A percentile compares a stretch with the other conserved stretches of the same genome.
phyloP scores from a whole-genome alignment of 306 rosid genomes.

The Abrus precatorius region DNA sequence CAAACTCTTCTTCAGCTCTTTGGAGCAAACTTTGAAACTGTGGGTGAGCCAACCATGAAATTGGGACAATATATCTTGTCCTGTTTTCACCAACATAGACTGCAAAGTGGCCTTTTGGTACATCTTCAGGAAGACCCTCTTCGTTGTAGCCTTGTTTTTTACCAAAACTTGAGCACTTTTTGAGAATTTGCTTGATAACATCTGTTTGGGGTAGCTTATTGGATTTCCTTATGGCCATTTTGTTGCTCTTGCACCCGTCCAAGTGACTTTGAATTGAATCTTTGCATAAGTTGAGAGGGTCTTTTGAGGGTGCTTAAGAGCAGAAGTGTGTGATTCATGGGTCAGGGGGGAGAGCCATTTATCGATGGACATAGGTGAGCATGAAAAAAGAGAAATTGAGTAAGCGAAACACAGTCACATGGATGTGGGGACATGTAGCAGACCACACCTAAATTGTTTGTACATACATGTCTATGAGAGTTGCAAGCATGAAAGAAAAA shows the following conservation, averaged over 20 bases:
- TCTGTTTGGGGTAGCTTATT: constrained; percentile 69
- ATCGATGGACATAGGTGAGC: constrained; percentile 45
- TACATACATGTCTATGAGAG: constrained; percentile 33
- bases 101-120: constrained; percentile 87
- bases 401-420: constrained; percentile 65
- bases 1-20: constrained; percentile 88
- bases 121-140: constrained; percentile 71
- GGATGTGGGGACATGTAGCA: constrained; percentile 72
- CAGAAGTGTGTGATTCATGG: constrained; percentile 42
- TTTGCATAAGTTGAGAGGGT: constrained; percentile 21
- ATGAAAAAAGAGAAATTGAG: constrained; percentile 23
- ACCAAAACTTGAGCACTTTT: constrained; percentile 76
- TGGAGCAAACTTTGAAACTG: constrained; percentile 77
- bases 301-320: background rate
- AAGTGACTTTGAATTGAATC: background rate
- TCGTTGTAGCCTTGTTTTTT: constrained; percentile 64
- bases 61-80: constrained; percentile 78
- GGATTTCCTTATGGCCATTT: constrained; percentile 65
- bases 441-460: constrained; percentile 46
- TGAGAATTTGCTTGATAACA: constrained; percentile 69
- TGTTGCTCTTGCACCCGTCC: background rate
- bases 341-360: constrained; percentile 51
- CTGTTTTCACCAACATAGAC: constrained; percentile 91
- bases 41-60: constrained; percentile 78
- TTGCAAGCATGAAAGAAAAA: constrained; percentile 18